Conservation (phyloP, 306 rosid species). For the Inga leiocalycina region DNA sequence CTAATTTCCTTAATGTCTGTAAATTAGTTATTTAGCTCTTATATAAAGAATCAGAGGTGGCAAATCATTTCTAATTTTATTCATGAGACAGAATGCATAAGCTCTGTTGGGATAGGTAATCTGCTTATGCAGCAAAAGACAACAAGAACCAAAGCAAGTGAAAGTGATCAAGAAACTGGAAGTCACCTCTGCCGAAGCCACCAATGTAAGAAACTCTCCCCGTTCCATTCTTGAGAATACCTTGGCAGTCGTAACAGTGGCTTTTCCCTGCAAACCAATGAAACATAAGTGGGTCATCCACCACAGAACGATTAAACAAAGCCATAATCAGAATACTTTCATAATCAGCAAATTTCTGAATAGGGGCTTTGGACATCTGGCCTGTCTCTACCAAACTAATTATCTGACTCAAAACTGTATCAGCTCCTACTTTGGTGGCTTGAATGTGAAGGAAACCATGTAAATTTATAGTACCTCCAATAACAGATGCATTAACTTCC, state of each 20-base stretch:
- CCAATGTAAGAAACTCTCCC: slow-evolving; percentile 72
- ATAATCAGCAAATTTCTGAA: slow-evolving; percentile 99
- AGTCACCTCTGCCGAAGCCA: slow-evolving; percentile 75
- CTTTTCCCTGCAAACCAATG: slow-evolving; percentile 59
- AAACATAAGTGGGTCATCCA: slow-evolving; percentile 3
- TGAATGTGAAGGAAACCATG: slow-evolving; percentile 81
- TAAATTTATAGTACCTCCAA: slow-evolving; percentile 93
- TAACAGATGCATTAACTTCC: slow-evolving; percentile 70
- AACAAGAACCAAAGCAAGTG: background rate
- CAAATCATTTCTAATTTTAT: background rate
- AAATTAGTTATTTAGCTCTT: too few relatives aligned
- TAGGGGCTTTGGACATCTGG: slow-evolving; percentile 99
- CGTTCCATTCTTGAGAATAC: slow-evolving; percentile 61
- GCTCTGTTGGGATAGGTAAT: background rate
- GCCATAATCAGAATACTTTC: slow-evolving; percentile 58
- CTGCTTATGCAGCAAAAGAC: background rate
- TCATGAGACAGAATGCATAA: background rate
- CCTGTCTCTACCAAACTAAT: slow-evolving; percentile 97
- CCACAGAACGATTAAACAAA: slow-evolving; percentile 23
- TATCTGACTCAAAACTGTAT: slow-evolving; percentile 92
- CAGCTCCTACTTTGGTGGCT: slow-evolving; percentile 94
- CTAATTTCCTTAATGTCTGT: too few relatives aligned
- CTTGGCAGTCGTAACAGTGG: slow-evolving; percentile 65
- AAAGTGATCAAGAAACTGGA: slow-evolving; percentile 18
- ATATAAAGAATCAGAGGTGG: too few relatives aligned